Evolutionary conservation across 495 filamentous ascomycete genomes (phyloP).

Genomic region (Aspergillus avenaceus): DNA sequence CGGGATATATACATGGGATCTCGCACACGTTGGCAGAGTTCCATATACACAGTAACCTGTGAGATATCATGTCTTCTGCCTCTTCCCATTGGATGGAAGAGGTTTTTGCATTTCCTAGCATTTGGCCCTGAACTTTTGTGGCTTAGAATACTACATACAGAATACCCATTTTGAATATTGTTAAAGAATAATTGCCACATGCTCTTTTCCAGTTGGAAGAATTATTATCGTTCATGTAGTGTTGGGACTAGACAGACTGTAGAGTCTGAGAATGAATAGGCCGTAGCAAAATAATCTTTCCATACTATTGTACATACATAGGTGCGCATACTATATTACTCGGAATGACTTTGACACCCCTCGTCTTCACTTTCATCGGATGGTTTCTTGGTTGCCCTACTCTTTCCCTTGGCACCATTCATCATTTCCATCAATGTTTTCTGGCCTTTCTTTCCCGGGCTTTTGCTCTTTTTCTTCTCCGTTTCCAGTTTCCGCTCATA

Average conservation of each 20-base stretch:
- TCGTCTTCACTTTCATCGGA: constrained; percentile 15
- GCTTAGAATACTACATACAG: constrained; percentile 5
- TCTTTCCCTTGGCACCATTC: constrained; percentile 13
- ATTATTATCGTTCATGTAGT: no score
- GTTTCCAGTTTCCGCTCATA: constrained; percentile 66
- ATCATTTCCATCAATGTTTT: constrained; percentile 43
- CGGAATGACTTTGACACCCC: constrained; percentile 17
- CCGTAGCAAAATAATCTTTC: not conserved
- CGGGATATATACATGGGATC: not conserved
- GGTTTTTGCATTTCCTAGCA: constrained; percentile 8
- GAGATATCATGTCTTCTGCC: constrained; percentile 16
- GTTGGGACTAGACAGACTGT: no score
- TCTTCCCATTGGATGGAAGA: not conserved
- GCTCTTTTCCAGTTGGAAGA: not conserved
- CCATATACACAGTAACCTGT: constrained; percentile 16
- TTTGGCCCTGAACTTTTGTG: constrained; percentile 4
- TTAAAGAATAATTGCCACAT: not conserved
- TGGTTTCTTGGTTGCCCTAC: constrained; percentile 5
- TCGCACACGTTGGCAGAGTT: not conserved
- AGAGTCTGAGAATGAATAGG: no score
- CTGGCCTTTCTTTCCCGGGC: constrained; percentile 28
- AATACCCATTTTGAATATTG: constrained; percentile 10
- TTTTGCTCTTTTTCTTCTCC: constrained; percentile 47
- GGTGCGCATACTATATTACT: not conserved
- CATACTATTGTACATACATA: not conserved